phyloP scores from a whole-genome alignment of 2,329 filamentous ascomycete species.

The Venturia oleaginea region DNA sequence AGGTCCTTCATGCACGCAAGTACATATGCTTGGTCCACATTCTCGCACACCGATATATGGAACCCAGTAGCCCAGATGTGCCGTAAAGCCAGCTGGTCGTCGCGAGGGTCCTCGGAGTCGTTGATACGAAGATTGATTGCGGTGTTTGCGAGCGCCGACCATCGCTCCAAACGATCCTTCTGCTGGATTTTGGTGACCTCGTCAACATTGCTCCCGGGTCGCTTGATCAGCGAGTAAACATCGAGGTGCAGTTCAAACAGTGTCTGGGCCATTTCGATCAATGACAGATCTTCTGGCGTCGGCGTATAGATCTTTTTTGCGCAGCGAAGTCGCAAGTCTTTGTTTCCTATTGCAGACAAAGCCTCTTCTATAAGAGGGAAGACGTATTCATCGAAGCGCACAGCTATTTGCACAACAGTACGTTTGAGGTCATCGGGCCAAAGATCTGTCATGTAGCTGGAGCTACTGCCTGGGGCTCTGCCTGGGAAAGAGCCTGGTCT shows the following conservation, averaged over 20 bases:
- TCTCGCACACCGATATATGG: slow-evolving; percentile 48
- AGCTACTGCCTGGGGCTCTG: not conserved
- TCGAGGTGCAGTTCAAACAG: slow-evolving; percentile 61
- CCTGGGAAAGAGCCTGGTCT: slow-evolving; percentile 28
- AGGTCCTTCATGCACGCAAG: slow-evolving; percentile 55
- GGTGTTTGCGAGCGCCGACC: slow-evolving; percentile 49
- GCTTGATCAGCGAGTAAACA: slow-evolving; percentile 53
- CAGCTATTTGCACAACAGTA: slow-evolving; percentile 43
- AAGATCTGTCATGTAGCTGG: slow-evolving; percentile 42
- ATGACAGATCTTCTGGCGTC: slow-evolving; percentile 23
- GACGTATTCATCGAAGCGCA: slow-evolving; percentile 46
- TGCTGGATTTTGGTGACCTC: slow-evolving; percentile 43
- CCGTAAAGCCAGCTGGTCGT: slow-evolving; percentile 43
- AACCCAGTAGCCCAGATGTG: slow-evolving; percentile 60
- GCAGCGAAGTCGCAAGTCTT: slow-evolving; percentile 20
- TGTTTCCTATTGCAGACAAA: slow-evolving; percentile 19
- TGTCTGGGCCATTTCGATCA: slow-evolving; percentile 47
- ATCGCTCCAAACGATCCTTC: slow-evolving; percentile 50
- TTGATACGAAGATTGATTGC: slow-evolving; percentile 36
- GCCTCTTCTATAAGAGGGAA: slow-evolving; percentile 29
- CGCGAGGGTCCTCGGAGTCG: slow-evolving; percentile 18
- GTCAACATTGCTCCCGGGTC: slow-evolving; percentile 48
- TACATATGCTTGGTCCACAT: slow-evolving; percentile 49
- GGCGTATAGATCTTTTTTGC: not conserved
- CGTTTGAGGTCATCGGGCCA: slow-evolving; percentile 50